Evolutionary conservation across 306 rosid genomes (phyloP).

Genomic region (Prunus armeniaca): DNA sequence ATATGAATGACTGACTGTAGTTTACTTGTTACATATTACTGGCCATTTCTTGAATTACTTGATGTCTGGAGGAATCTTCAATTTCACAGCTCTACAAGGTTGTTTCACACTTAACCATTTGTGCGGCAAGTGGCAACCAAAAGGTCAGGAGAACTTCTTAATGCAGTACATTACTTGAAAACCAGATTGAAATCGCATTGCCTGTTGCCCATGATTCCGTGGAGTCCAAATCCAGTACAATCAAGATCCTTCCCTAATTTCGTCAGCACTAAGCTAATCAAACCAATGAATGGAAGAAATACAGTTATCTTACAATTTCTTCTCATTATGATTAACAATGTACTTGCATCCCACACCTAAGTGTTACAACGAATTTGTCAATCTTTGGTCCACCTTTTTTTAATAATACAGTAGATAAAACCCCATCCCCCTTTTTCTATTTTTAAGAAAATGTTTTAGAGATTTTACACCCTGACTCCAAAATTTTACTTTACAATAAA

Average conservation of each 20-base stretch:
- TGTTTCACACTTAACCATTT: no score
- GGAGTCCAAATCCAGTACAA: not conserved
- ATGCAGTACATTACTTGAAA: no score
- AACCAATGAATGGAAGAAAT: not conserved
- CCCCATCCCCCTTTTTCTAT: not conserved
- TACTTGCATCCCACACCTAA: not conserved
- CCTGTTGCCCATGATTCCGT: no score
- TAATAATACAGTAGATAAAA: not conserved
- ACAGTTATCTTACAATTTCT: not conserved
- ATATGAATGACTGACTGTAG: not conserved
- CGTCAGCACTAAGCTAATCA: not conserved
- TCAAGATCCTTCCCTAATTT: not conserved
- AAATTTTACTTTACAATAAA: conserved; percentile 5
- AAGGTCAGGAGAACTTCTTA: no score
- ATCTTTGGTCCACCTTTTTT: not conserved
- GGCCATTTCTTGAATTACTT: no score
- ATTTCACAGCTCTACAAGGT: no score
- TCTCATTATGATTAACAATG: not conserved
- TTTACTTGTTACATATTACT: not conserved
- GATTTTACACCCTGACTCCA: not conserved
- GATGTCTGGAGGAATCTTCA: no score
- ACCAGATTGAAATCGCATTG: no score
- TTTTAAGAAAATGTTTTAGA: not conserved
- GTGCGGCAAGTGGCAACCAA: no score
- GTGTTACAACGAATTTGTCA: not conserved